Evolutionary conservation across 768 basidiomycete species (phyloP).

Genomic region (Rhizopogon vesiculosus): DNA sequence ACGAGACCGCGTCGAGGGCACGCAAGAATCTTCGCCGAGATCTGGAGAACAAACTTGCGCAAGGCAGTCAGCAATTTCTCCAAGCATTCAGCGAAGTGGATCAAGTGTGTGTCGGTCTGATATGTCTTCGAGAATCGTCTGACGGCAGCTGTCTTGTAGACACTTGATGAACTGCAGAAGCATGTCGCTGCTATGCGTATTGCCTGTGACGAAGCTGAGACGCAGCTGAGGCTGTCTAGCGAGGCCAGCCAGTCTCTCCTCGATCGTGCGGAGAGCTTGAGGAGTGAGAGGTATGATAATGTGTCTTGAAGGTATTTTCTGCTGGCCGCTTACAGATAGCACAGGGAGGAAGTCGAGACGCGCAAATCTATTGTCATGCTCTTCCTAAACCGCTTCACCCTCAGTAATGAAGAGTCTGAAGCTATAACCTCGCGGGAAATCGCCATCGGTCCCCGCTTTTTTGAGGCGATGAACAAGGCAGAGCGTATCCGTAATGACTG

Average conservation of each 20-base stretch:
- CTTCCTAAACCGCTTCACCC: slow-evolving; percentile 85
- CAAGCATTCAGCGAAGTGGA: slow-evolving; percentile 86
- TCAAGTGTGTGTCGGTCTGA: slow-evolving; percentile 53
- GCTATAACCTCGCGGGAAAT: slow-evolving; percentile 77
- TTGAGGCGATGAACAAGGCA: slow-evolving; percentile 83
- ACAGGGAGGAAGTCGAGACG: slow-evolving; percentile 64
- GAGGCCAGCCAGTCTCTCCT: slow-evolving; percentile 75
- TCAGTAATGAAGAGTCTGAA: slow-evolving; percentile 66
- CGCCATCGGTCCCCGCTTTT: slow-evolving; percentile 69
- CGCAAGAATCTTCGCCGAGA: slow-evolving; percentile 80
- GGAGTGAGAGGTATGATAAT: slow-evolving; percentile 59
- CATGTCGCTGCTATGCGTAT: slow-evolving; percentile 78
- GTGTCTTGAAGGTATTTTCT: not conserved
- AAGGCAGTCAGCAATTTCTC: slow-evolving; percentile 80
- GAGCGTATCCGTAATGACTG: slow-evolving; percentile 82
- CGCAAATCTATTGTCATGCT: slow-evolving; percentile 69
- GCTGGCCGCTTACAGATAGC: not conserved
- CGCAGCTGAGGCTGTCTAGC: slow-evolving; percentile 68
- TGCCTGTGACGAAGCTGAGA: slow-evolving; percentile 81
- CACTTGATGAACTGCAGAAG: slow-evolving; percentile 72
- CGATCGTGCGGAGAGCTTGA: slow-evolving; percentile 75
- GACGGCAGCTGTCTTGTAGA: slow-evolving; percentile 40
- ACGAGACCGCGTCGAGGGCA: slow-evolving; percentile 67
- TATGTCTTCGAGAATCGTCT: slow-evolving; percentile 1
- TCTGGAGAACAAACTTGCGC: slow-evolving; percentile 76